These are phyloP conservation scores for Penicillium sp. DNA, from an alignment of 2,329 filamentous ascomycete species.

Conservation along the genomic window DNA sequence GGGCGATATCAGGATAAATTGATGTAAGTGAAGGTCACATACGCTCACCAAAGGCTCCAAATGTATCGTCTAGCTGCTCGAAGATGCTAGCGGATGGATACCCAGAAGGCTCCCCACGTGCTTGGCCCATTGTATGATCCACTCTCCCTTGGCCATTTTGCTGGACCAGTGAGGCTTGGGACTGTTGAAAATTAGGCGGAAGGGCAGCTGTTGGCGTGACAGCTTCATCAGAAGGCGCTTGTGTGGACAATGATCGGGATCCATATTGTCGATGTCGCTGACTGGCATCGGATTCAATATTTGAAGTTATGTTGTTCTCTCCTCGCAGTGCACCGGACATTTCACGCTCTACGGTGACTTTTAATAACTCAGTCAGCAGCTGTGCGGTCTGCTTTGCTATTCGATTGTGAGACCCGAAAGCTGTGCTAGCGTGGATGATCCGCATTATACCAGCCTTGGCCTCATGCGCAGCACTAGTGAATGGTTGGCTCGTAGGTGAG, in stretches of 20 bases:
- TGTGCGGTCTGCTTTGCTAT: slow-evolving; percentile 30
- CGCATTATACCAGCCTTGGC: slow-evolving; percentile 32
- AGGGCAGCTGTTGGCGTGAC: neutral
- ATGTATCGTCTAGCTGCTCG: slow-evolving; percentile 9
- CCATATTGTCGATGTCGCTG: neutral
- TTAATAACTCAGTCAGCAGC: slow-evolving; percentile 28
- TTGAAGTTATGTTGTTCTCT: neutral
- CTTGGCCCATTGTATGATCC: no score
- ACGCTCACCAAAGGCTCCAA: slow-evolving; percentile 11
- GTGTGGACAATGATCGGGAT: neutral
- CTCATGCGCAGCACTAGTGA: slow-evolving; percentile 28
- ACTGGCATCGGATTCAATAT: neutral
- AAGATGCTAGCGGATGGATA: slow-evolving; percentile 9
- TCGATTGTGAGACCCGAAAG: slow-evolving; percentile 23
- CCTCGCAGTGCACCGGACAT: slow-evolving; percentile 10
- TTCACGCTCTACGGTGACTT: slow-evolving; percentile 24
- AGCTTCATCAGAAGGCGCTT: neutral
- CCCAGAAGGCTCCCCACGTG: neutral
- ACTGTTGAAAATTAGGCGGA: neutral
- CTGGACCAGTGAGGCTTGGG: neutral
- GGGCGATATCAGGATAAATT: accelerated
- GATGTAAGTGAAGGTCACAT: neutral
- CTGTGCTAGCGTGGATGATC: slow-evolving; percentile 28
- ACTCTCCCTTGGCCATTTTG: neutral
- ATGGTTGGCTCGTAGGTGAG: slow-evolving; percentile 29